Conservation (phyloP, 768 basidiomycete species). For the Mycena chlorophos region DNA sequence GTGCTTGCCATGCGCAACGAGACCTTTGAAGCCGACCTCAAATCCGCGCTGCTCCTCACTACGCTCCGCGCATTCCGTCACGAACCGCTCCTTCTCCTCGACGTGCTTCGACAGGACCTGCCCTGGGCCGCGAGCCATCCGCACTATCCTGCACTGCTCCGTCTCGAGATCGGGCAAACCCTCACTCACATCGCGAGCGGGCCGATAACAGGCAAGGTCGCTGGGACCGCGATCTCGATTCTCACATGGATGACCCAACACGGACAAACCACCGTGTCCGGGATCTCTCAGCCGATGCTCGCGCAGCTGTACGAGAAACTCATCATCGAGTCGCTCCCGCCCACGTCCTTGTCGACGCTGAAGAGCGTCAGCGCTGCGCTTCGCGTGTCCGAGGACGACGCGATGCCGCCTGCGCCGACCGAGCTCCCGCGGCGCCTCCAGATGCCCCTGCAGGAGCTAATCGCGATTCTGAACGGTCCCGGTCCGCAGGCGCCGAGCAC, state of each 20-base stretch:
- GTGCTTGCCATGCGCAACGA: constrained; percentile 16
- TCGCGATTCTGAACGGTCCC: constrained; percentile 46
- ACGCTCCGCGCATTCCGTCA: constrained; percentile 31
- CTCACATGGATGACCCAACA: constrained; percentile 60
- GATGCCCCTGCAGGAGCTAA: constrained; percentile 49
- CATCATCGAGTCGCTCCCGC: constrained; percentile 15
- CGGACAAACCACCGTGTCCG: constrained; percentile 31
- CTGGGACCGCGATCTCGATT: constrained; percentile 42
- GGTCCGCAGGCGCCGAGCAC: constrained; percentile 47
- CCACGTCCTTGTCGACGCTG: constrained; percentile 5
- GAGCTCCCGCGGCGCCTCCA: constrained; percentile 41
- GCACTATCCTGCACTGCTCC: constrained; percentile 21
- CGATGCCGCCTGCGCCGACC: constrained; percentile 30
- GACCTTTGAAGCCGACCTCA: constrained; percentile 30
- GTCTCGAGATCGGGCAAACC: constrained; percentile 36
- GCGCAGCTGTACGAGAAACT: constrained; percentile 39
- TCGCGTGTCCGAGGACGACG: constrained; percentile 43
- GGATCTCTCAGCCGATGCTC: constrained; percentile 51
- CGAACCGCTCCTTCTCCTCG: constrained; percentile 11
- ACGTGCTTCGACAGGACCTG: constrained; percentile 18
- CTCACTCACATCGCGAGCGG: constrained; percentile 31
- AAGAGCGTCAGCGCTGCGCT: constrained; percentile 30
- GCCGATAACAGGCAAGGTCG: constrained; percentile 36
- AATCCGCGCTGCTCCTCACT: constrained; percentile 34
- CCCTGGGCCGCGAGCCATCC: constrained; percentile 9